These are phyloP conservation scores for Aspergillus aculeatinus DNA, from an alignment of 2,329 filamentous ascomycete species.

Conservation along the genomic window DNA sequence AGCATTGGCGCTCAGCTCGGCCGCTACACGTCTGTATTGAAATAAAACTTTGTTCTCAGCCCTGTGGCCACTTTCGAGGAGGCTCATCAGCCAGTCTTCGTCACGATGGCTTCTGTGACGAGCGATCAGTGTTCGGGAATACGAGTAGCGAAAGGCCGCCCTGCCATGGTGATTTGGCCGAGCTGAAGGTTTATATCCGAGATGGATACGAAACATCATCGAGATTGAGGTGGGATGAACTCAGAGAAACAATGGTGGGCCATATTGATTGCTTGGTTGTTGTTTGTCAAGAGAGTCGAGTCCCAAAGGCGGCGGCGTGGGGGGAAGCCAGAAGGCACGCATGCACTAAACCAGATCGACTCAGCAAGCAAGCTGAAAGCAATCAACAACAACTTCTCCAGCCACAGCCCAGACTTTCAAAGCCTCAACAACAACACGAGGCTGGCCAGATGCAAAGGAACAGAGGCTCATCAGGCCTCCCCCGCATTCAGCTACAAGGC, in stretches of 20 bases:
- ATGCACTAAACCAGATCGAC: too few relatives aligned
- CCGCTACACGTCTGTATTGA: not conserved
- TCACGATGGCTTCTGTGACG: not conserved
- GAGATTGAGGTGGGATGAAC: not conserved
- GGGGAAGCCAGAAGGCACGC: too few relatives aligned
- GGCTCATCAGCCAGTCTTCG: not conserved
- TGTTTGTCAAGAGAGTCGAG: not conserved
- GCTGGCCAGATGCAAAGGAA: too few relatives aligned
- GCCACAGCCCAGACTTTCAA: too few relatives aligned
- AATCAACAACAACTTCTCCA: too few relatives aligned
- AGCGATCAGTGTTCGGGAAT: not conserved
- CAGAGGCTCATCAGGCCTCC: too few relatives aligned
- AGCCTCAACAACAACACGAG: too few relatives aligned
- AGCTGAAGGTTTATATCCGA: not conserved
- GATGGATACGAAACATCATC: not conserved
- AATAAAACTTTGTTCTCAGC: not conserved
- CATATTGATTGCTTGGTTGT: not conserved
- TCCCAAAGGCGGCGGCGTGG: not conserved
- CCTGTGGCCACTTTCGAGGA: not conserved
- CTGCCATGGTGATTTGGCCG: not conserved
- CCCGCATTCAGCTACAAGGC: too few relatives aligned
- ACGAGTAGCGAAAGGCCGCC: not conserved
- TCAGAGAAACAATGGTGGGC: not conserved
- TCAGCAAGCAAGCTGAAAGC: too few relatives aligned
- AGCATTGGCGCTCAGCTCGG: not conserved